Evolutionary conservation across 2,329 filamentous ascomycete genomes (phyloP), one percentile per base, ranked within the genome.

Genomic region (Taxawa tesnikishii): DNA sequence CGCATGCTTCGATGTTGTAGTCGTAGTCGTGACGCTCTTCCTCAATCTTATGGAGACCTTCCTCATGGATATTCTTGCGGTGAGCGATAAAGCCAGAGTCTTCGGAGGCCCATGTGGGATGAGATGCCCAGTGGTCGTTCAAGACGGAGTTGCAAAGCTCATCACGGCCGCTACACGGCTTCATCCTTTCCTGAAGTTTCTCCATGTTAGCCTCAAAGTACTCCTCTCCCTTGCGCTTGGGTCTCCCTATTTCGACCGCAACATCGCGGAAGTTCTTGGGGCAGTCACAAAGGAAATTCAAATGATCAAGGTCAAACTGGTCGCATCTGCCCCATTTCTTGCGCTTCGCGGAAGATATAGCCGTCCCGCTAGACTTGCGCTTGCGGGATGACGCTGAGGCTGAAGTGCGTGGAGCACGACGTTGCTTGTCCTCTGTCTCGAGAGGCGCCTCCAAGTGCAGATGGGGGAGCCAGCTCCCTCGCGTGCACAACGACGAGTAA

Each of bases 1-100:
- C 74, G 49, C 90, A 94, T 6, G 84, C 83, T 59, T 98, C 90
- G 32, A 98, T 96, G 51, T 94, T 90, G 60, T 92, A 94, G 55
- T 98, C 90, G 48, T 98, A 98, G 51, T 98, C 90, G 51, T 98
- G 90, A 4, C 90, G 81, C 55, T 98, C 90, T 57, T 98, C 90
- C 57, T 98, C 90, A 38, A 98, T 94, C 13, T 90, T 73, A 52
- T 98, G 90, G 6, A 98, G 73, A 18, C 82, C 82, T 56, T 98
- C 90, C 55, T 98, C 90, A 42, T 81, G 93, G 33, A 80, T 75
- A 47, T 98, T 98, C 70, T 98, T 98, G 40, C 88, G 76, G 59
- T 98, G 90, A 9, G 90, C 90, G 38, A 98, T 88, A 47, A 98
- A 98, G 1, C 90, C 90, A 27, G 83, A 93, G 51, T 98, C 90